Percentiles rank a stretch among this genome's conserved stretches.
These are phyloP conservation scores for Podospora appendiculata DNA, from an alignment of 495 filamentous ascomycete species.

Conservation along the genomic window DNA sequence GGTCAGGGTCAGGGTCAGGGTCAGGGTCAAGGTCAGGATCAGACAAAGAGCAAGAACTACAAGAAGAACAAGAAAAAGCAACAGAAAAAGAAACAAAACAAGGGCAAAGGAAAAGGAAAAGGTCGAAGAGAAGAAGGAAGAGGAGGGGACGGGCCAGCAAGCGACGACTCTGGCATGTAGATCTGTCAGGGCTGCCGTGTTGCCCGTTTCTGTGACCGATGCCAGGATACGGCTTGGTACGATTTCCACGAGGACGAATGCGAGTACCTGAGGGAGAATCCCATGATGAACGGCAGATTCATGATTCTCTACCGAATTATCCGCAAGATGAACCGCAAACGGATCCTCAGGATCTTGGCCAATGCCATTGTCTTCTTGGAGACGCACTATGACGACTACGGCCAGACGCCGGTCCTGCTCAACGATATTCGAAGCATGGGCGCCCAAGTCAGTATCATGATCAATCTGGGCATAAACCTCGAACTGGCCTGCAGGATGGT, in stretches of 20 bases:
- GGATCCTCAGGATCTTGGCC: slow-evolving; percentile 3
- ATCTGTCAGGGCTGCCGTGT: slow-evolving; percentile 54
- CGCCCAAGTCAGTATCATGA: background rate
- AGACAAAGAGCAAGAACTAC: too few species aligned
- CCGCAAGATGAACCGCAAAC: slow-evolving; percentile 6
- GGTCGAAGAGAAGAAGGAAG: too few species aligned
- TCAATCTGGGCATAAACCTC: background rate
- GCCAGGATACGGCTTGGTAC: slow-evolving; percentile 16
- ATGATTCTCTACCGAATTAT: slow-evolving; percentile 11
- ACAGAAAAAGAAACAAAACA: too few species aligned
- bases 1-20: too few species aligned
- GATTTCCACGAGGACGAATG: slow-evolving; percentile 20
- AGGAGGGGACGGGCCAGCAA: too few species aligned
- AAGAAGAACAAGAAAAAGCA: too few species aligned
- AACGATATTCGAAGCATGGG: slow-evolving; percentile 10
- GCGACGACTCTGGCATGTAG: too few species aligned
- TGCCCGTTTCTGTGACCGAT: slow-evolving; percentile 54
- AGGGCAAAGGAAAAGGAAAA: too few species aligned
- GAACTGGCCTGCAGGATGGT: slow-evolving; percentile 12
- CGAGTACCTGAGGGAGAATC: slow-evolving; percentile 7
- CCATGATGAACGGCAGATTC: slow-evolving; percentile 5
- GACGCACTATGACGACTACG: slow-evolving; percentile 11
- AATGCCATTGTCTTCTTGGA: slow-evolving; percentile 8
- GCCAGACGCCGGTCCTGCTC: background rate
- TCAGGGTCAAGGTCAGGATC: slow-evolving; percentile 36